phyloP scores from a whole-genome alignment of 73 alveolate species.

The Paramecium sexaurelia region DNA sequence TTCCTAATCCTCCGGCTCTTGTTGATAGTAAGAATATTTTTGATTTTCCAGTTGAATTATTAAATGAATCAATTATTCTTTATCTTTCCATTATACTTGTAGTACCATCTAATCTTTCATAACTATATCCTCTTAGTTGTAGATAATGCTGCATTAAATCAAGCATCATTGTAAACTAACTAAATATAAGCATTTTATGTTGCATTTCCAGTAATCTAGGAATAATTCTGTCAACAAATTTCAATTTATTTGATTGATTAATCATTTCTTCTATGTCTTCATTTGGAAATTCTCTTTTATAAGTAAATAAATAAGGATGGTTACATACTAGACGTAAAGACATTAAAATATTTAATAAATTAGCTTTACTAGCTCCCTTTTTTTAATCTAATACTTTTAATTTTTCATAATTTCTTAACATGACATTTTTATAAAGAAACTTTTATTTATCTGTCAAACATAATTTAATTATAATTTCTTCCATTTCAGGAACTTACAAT shows the following conservation, averaged over 20 bases:
- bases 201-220: conserved; percentile 88
- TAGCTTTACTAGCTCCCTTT: conserved; percentile 37
- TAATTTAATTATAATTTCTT: conserved; percentile 87
- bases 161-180: conserved; percentile 97
- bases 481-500: conserved; percentile 90
- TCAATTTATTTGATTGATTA: conserved; percentile 91
- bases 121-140: conserved; percentile 45
- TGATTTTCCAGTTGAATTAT: conserved; percentile 30
- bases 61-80: conserved; percentile 61
- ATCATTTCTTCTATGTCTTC: conserved; percentile 94
- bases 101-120: conserved; percentile 69
- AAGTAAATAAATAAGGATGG: conserved; percentile 95
- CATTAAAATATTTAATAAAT: conserved; percentile 82
- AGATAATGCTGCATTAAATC: conserved; percentile 86
- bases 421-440: conserved; percentile 86
- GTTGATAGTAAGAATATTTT: conserved; percentile 61
- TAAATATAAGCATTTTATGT: conserved; percentile 93
- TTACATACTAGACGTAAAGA: conserved; percentile 96
- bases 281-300: conserved; percentile 82
- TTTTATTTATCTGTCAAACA: conserved; percentile 89
- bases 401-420: conserved; percentile 86
- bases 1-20: conserved; percentile 73
- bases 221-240: conserved; percentile 91
- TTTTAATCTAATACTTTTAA: conserved; percentile 74
- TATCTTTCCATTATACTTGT: conserved; percentile 59